Evolutionary conservation across 257 asterid genomes (phyloP), one percentile per base, ranked within the genome.

Genomic region (Leptodermis oblonga): DNA sequence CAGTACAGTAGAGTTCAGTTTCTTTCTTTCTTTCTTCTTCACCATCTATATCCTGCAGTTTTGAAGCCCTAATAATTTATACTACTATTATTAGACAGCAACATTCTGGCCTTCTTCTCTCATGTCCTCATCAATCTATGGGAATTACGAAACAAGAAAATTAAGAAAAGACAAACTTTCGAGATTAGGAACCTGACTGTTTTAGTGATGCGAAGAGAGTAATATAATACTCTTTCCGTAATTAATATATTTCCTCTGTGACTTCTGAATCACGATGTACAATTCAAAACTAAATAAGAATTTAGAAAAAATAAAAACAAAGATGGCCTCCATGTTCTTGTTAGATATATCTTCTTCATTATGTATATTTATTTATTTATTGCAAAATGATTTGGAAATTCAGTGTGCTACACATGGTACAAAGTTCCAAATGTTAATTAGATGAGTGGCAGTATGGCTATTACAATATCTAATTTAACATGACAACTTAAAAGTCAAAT

Each of bases 41-140:
- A 56, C 18, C n/a, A 56, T 56, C 39, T n/a, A n/a, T n/a, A 18
- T 12, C 1, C 15, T 39, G 51, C 37, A 51, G 75, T 72, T 34
- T 49, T 31, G 23, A 46, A 20, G 18, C 30, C 22, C 75, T 70
- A 31, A 55, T 73, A 66, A 73, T 75, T 62, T 67, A 42, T 23
- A 49, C 60, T 15, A 53, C 60, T 36, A 71, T 71, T 67, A 54
- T 18, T 53, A 22, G 71, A 72, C 75, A 70, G 72, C 36, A 69
- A 45, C 62, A 61, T 67, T 66, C 73, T 75, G 73, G 64, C 17
- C 0, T 25, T 42, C 22, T 43, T 3, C 6, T 15, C 39, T 42
- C 54, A 26, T 17, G 51, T 62, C 34, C 0, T 12, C 12, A 62
- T 62, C 67, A 36, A 22, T n/a, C n/a, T n/a, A n/a, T n/a, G n/a